Evolutionary conservation across 257 asterid genomes (phyloP).

Genomic region (Echium plantagineum): DNA sequence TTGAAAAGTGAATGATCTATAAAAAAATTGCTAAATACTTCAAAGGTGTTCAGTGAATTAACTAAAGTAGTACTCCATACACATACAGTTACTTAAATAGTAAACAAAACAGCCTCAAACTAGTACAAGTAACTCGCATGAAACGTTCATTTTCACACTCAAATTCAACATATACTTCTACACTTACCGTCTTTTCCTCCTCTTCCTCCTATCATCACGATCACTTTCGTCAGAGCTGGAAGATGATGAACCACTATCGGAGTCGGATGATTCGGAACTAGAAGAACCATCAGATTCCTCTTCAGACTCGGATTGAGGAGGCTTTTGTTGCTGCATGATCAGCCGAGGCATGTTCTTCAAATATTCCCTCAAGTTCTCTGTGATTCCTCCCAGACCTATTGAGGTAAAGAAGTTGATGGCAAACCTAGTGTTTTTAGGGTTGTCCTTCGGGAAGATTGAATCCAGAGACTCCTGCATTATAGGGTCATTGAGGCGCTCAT

Average conservation of each 20-base stretch:
- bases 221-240: not conserved
- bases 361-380: constrained; percentile 1
- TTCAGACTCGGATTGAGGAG: constrained; percentile 2
- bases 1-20: too few relatives aligned
- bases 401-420: constrained; percentile 13
- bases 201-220: not conserved
- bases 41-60: not conserved
- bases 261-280: not conserved
- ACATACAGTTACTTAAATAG: not conserved
- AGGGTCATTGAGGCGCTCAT: constrained; percentile 12
- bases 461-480: constrained; percentile 6
- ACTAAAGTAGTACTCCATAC: not conserved
- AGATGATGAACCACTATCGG: not conserved
- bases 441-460: constrained; percentile 6
- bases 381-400: constrained; percentile 6
- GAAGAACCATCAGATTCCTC: constrained; percentile 1
- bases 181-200: not conserved
- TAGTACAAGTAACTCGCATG: not conserved
- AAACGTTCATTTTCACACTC: not conserved
- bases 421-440: constrained; percentile 7
- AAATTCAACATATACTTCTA: not conserved
- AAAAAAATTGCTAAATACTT: too few relatives aligned
- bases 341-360: constrained; percentile 5
- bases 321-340: constrained; percentile 3
- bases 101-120: not conserved